phyloP scores from a whole-genome alignment of 208 protist genomes.

The Trypanosoma scelopori region DNA sequence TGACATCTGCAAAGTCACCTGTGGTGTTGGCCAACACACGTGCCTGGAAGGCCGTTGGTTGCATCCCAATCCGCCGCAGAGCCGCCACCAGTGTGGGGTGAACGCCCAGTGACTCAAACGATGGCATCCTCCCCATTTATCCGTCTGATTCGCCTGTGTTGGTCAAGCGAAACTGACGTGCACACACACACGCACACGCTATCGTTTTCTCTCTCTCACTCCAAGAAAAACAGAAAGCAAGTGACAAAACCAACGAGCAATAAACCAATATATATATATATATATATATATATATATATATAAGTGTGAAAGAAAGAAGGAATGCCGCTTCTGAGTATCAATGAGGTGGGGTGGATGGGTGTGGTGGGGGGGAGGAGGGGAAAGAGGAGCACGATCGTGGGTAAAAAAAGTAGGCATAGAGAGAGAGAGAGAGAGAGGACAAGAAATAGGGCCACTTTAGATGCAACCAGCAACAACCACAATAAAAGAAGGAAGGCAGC shows the following conservation, averaged over 20 bases:
- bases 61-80: constrained; percentile 23
- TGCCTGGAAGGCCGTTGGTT: constrained; percentile 49
- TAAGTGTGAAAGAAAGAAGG: too few species aligned
- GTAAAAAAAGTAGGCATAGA: too few species aligned
- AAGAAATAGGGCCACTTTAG: too few species aligned
- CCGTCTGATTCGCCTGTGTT: neutral
- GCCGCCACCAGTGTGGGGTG: constrained; percentile 43
- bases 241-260: neutral
- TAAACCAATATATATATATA: neutral
- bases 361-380: too few species aligned
- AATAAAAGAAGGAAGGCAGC: too few species aligned
- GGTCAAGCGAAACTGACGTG: neutral
- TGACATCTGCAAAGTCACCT: constrained; percentile 59
- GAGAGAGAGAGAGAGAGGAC: too few species aligned
- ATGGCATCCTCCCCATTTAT: constrained; percentile 21
- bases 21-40: constrained; percentile 56
- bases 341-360: too few species aligned
- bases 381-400: too few species aligned
- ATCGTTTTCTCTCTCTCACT: neutral
- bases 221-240: neutral
- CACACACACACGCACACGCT: neutral
- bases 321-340: too few species aligned
- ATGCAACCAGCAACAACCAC: too few species aligned
- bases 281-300: neutral
- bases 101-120: constrained; percentile 34